phyloP scores from a whole-genome alignment of 768 basidiomycete genomes.

The Cyathus striatus region DNA sequence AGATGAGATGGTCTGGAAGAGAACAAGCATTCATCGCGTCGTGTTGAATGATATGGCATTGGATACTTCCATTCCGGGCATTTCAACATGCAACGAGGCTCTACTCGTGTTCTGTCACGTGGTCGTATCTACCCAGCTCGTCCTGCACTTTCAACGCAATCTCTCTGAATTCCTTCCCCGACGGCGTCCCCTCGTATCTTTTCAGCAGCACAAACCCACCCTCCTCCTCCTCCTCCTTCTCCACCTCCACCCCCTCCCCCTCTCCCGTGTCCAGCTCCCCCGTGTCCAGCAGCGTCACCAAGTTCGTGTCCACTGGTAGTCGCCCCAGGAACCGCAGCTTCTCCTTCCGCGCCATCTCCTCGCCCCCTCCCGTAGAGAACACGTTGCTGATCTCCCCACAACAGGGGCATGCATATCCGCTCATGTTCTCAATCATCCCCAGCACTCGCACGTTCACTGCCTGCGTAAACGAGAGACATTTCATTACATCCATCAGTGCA shows the following conservation, averaged over 20 bases:
- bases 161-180: slow-evolving; percentile 61
- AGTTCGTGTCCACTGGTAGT: slow-evolving; percentile 88
- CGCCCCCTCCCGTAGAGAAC: slow-evolving; percentile 91
- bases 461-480: slow-evolving; percentile 93
- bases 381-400: slow-evolving; percentile 94
- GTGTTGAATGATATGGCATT: slow-evolving; percentile 18
- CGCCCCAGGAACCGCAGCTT: slow-evolving; percentile 76
- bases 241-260: slow-evolving; percentile 5
- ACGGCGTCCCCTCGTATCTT: slow-evolving; percentile 63
- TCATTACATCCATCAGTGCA: slow-evolving; percentile 91
- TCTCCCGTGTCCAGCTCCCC: slow-evolving; percentile 27
- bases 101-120: neutral
- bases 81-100: slow-evolving; percentile 26
- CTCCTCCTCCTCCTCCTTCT: neutral
- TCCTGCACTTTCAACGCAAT: too few species aligned
- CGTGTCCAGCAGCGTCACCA: slow-evolving; percentile 82
- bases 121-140: too few species aligned
- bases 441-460: slow-evolving; percentile 82
- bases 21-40: too few species aligned
- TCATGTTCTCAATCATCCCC: slow-evolving; percentile 97
- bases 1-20: slow-evolving; percentile 9
- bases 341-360: slow-evolving; percentile 78
- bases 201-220: slow-evolving; percentile 46
- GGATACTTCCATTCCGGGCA: slow-evolving; percentile 22
- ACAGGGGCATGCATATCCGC: slow-evolving; percentile 95